These are phyloP conservation scores for Plasmodium vinckei DNA, from an alignment of 169 alveolate genomes.

Conservation along the genomic window DNA sequence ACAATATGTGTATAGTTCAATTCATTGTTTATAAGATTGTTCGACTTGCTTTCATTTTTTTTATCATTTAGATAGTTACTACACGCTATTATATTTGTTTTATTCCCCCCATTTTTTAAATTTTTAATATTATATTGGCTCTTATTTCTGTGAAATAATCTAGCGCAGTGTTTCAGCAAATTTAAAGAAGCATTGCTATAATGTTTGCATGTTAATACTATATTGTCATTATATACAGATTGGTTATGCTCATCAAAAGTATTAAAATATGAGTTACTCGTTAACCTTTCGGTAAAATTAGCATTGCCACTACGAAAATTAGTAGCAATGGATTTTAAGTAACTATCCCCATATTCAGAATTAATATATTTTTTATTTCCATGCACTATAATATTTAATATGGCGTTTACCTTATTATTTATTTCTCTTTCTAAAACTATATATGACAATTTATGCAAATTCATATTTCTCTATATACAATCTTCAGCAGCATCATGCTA, in stretches of 20 bases:
- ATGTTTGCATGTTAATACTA: slow-evolving; percentile 14
- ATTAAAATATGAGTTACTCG: no score
- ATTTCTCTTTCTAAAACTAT: slow-evolving; percentile 58
- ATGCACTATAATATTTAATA: slow-evolving; percentile 44
- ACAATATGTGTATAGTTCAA: not conserved
- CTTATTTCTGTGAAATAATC: slow-evolving; percentile 24
- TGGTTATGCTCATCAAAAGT: no score
- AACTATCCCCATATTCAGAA: not conserved
- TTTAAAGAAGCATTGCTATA: slow-evolving; percentile 28
- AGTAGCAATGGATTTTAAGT: slow-evolving; percentile 1
- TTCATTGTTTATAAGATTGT: not conserved
- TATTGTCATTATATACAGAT: not conserved
- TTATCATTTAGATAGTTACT: not conserved
- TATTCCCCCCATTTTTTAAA: not conserved
- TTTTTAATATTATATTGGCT: not conserved
- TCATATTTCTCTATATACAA: not conserved
- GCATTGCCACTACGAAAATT: not conserved
- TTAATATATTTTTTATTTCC: slow-evolving; percentile 15
- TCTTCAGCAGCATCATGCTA: slow-evolving; percentile 8
- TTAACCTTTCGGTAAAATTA: not conserved
- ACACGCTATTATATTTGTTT: not conserved
- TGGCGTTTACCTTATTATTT: slow-evolving; percentile 27
- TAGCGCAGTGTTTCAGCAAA: slow-evolving; percentile 38
- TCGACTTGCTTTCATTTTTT: not conserved
- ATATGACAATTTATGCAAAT: not conserved